A percentile compares a stretch with the other conserved stretches of the same genome.
These are phyloP conservation scores for Vicia faba DNA, from an alignment of 306 rosid species.

Conservation along the genomic window DNA sequence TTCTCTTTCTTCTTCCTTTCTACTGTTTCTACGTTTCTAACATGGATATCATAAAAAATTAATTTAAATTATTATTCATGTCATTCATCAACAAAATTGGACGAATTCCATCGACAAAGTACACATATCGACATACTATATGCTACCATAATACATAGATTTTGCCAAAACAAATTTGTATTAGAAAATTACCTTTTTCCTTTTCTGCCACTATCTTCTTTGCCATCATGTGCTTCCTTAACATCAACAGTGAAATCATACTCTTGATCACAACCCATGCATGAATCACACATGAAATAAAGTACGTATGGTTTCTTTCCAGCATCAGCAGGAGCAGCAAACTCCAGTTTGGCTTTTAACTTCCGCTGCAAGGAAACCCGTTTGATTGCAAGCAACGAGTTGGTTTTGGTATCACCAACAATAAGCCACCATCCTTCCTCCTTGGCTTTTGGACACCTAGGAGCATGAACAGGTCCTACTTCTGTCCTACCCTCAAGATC, in stretches of 20 bases:
- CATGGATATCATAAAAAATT: too few species aligned
- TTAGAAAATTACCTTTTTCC: conserved; percentile 35
- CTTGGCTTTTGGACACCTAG: conserved; percentile 78
- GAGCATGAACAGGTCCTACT: conserved; percentile 70
- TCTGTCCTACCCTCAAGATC: conserved; percentile 78
- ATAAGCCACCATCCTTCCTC: conserved; percentile 99
- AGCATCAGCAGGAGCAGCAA: conserved; percentile 69
- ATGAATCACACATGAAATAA: conserved; percentile 94
- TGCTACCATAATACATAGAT: too few species aligned
- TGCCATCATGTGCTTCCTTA: conserved; percentile 52
- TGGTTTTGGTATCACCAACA: conserved; percentile 74
- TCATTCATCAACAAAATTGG: too few species aligned
- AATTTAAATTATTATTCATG: too few species aligned
- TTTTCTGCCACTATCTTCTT: conserved; percentile 50
- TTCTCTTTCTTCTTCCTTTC: too few species aligned
- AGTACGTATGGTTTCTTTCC: conserved; percentile 76
- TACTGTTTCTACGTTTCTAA: too few species aligned
- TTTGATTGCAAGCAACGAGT: conserved; percentile 78
- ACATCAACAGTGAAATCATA: conserved; percentile 66
- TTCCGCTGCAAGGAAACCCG: conserved; percentile 72
- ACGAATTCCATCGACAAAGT: too few species aligned
- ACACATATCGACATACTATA: too few species aligned
- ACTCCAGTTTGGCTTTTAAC: conserved; percentile 73
- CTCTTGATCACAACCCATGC: conserved; percentile 95
- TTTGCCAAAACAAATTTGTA: background rate